These are phyloP conservation scores for Peronospora tabacina DNA, from an alignment of 352 stramenopile genomes.

Conservation along the genomic window DNA sequence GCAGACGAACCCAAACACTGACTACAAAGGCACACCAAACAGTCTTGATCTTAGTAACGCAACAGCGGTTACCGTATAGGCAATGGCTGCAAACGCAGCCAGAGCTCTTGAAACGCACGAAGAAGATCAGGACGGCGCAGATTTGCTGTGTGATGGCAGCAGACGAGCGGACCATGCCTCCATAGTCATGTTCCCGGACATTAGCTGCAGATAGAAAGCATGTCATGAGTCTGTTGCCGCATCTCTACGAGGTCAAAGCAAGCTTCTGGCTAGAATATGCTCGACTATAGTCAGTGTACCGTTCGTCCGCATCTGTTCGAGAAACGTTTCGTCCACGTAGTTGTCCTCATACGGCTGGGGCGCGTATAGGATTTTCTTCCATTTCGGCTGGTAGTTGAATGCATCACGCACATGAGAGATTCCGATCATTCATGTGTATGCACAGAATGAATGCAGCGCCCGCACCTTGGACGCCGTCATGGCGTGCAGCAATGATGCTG, in stretches of 20 bases:
- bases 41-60: neutral
- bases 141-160: constrained; percentile 87
- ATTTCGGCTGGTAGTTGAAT: constrained; percentile 26
- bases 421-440: neutral
- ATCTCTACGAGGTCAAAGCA: neutral
- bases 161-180: constrained; percentile 74
- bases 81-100: neutral
- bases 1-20: constrained; percentile 66
- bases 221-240: neutral
- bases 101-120: constrained; percentile 37
- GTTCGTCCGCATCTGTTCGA: constrained; percentile 88
- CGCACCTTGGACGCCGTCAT: constrained; percentile 20
- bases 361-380: constrained; percentile 86
- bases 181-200: constrained; percentile 77
- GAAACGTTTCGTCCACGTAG: constrained; percentile 85
- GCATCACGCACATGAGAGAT: constrained; percentile 4
- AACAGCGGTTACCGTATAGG: neutral
- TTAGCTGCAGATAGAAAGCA: constrained; percentile 39
- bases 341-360: constrained; percentile 86
- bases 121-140: constrained; percentile 83
- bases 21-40: constrained; percentile 27
- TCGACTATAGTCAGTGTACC: constrained; percentile 27
- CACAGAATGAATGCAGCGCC: neutral
- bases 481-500: neutral
- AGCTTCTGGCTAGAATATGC: neutral